These are phyloP conservation scores for Bothriochloa decipiens DNA, from an alignment of 176 grass and related monocot species.

Conservation along the genomic window DNA sequence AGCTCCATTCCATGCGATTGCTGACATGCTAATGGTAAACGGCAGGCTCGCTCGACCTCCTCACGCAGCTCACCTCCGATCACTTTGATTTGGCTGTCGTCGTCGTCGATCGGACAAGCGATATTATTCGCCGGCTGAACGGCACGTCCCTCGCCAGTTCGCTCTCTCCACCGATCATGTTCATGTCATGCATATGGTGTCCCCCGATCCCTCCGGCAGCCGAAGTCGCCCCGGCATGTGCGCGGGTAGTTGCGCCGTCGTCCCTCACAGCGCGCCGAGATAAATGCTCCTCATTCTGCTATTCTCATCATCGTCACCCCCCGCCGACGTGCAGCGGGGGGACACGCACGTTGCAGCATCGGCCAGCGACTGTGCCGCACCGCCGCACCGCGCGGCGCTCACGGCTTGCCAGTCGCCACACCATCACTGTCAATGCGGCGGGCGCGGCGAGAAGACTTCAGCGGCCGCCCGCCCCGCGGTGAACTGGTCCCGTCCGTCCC, in stretches of 20 bases:
- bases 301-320: neutral
- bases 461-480: neutral
- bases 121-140: neutral
- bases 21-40: neutral
- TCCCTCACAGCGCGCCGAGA: neutral
- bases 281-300: conserved; percentile 20
- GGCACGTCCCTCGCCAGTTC: neutral
- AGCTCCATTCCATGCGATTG: neutral
- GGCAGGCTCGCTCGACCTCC: too few species aligned
- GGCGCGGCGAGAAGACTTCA: conserved; percentile 16
- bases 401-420: neutral
- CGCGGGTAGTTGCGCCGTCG: conserved; percentile 27
- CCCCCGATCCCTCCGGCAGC: neutral
- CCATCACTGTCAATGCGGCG: conserved; percentile 13
- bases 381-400: neutral
- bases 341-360: neutral
- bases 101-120: conserved; percentile 15
- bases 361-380: neutral
- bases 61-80: neutral
- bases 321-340: neutral
- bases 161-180: neutral
- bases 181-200: neutral
- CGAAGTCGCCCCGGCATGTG: conserved; percentile 35
- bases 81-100: conserved; percentile 8
- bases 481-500: neutral